Evolutionary conservation across 768 basidiomycete species (phyloP), one percentile per base, ranked within the genome.

Genomic region (Phlebiopsis flavidoalba): DNA sequence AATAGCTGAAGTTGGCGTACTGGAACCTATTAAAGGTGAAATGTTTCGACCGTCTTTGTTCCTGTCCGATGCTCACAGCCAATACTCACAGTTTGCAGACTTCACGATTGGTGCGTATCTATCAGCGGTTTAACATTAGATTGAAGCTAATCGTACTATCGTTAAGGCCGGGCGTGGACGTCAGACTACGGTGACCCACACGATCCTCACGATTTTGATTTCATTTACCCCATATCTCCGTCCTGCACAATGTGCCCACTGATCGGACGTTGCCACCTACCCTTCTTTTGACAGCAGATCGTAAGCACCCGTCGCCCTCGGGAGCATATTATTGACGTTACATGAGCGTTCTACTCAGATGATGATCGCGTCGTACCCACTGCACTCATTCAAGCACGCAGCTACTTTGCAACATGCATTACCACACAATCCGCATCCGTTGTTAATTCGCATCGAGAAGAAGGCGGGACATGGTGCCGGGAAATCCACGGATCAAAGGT

Each of bases 341-440:
- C 6, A 31, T 52, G 17, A 53, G 47, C 14, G 31, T 36, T 12
- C 21, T 22, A 49, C 19, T 17, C 66, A 91, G 89, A 91, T 63
- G 91, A 93, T 65, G 89, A 91, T 66, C 86, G 91, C 36, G 91
- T 93, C n/a, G 90, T 93, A 5, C 89, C n/a, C 90, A 1, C 75
- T 91, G 69, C 92, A 93, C 72, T 89, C 90, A 8, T 92, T 89
- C 81, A 94, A 94, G 73, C 79, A 84, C 54, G 85, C 87, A 0
- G 92, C 92, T 15, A 84, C 84, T n/a, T 75, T 93, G 40, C 91
- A 94, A 69, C 74, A 93, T 68, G 74, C 72, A 1, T 72, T 83
- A 0, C 79, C 88, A 0, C 66, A 84, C 50, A 93, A 92, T 70
- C 81, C 83, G 0, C 73, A 91, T 66, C 92, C 91, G 5, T 75